Evolutionary conservation across 768 basidiomycete genomes (phyloP).

Genomic region (Trametopsis cervina): DNA sequence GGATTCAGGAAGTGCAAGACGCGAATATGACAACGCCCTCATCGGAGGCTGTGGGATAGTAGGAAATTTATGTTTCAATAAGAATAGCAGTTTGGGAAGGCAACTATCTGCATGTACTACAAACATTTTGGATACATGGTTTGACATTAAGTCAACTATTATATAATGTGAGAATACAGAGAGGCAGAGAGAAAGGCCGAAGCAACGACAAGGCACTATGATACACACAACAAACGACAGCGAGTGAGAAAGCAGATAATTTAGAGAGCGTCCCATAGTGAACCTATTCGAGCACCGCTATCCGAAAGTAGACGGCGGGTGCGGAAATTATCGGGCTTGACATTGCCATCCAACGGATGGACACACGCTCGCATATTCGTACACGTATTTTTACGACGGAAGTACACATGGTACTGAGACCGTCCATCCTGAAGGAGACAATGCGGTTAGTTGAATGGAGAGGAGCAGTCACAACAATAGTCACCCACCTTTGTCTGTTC

Average conservation of each 20-base stretch:
- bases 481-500: constrained; percentile 3
- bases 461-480: neutral
- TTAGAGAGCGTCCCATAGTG: neutral
- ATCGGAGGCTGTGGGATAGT: no score
- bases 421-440: constrained; percentile 1
- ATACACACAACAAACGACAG: no score
- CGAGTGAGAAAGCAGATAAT: neutral
- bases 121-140: no score
- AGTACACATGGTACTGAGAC: constrained; percentile 15
- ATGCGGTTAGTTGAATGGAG: neutral
- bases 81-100: no score
- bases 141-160: no score
- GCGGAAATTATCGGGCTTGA: constrained; percentile 23
- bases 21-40: no score
- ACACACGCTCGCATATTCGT: constrained; percentile 16
- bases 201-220: no score
- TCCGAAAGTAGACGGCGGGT: constrained; percentile 17
- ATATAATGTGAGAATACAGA: no score
- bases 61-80: no score
- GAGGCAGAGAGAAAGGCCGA: no score
- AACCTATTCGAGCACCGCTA: constrained; percentile 1
- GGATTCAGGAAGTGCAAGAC: no score
- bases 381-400: constrained; percentile 11
- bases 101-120: no score
- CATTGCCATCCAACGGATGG: constrained; percentile 23